A percentile compares a stretch with the other conserved stretches of the same genome.
phyloP scores from a whole-genome alignment of 495 filamentous ascomycete genomes.

The Niebla homalea region DNA sequence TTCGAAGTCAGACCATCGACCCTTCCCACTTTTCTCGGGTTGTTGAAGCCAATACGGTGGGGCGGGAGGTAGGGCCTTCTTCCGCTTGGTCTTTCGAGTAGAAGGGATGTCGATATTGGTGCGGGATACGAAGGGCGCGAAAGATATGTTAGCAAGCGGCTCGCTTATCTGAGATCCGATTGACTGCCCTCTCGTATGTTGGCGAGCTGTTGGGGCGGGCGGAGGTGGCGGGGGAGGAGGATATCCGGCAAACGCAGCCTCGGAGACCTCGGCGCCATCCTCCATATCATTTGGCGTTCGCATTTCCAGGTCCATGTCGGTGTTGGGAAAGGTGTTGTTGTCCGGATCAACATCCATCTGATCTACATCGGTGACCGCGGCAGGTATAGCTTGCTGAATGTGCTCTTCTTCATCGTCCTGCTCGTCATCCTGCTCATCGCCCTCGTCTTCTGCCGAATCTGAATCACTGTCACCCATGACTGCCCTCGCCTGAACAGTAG shows the following conservation, averaged over 20 bases:
- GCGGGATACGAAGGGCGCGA: conserved; percentile 38
- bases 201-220: conserved; percentile 27
- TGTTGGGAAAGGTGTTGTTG: conserved; percentile 21
- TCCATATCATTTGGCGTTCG: conserved; percentile 31
- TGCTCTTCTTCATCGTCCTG: conserved; percentile 32
- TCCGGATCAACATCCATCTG: conserved; percentile 28
- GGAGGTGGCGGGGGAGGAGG: conserved; percentile 54
- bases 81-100: conserved; percentile 26
- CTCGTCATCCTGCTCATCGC: conserved; percentile 32
- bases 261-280: conserved; percentile 51
- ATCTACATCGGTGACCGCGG: conserved; percentile 36
- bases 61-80: conserved; percentile 27
- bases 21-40: conserved; percentile 41
- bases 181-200: conserved; percentile 39
- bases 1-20: conserved; percentile 29
- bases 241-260: conserved; percentile 58
- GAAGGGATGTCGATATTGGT: conserved; percentile 43
- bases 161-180: conserved; percentile 44
- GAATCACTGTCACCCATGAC: conserved; percentile 36
- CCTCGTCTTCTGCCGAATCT: conserved; percentile 34
- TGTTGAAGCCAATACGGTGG: conserved; percentile 80
- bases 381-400: neutral
- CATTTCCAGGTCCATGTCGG: conserved; percentile 41
- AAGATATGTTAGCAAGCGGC: conserved; percentile 31
- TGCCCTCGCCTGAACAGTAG: conserved; percentile 21